Conservation (phyloP, 2,329 filamentous ascomycete species). For the Microdochium bolleyi region DNA sequence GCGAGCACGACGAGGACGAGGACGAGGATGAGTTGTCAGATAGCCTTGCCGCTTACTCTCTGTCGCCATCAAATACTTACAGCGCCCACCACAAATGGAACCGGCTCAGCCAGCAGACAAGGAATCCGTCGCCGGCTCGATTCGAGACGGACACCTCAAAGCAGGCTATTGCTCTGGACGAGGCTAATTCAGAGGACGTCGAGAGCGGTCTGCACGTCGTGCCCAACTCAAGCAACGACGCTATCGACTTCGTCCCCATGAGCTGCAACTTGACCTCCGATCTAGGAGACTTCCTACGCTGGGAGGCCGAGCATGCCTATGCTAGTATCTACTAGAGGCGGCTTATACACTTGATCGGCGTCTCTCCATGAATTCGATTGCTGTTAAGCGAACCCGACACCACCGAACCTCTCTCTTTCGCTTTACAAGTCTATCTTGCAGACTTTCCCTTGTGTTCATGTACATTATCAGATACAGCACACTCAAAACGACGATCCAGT, state of each 20-base stretch:
- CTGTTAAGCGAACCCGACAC: no score
- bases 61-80: slow-evolving; percentile 9
- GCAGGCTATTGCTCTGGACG: slow-evolving; percentile 3
- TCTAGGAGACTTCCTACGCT: slow-evolving; percentile 48
- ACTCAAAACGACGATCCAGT: no score
- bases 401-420: no score
- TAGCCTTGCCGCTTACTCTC: background rate
- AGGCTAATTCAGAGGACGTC: slow-evolving; percentile 1
- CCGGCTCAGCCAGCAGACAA: slow-evolving; percentile 3
- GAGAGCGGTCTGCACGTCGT: slow-evolving; percentile 30
- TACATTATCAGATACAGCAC: no score
- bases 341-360: background rate
- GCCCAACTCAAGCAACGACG: slow-evolving; percentile 23
- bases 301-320: slow-evolving; percentile 45
- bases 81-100: slow-evolving; percentile 16
- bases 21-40: background rate
- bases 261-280: slow-evolving; percentile 53
- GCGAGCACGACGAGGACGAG: slow-evolving; percentile 17
- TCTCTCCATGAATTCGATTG: background rate
- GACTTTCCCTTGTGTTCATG: no score
- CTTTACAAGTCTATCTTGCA: no score
- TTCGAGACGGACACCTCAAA: background rate
- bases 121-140: background rate
- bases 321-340: slow-evolving; percentile 14
- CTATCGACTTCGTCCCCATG: slow-evolving; percentile 42